Evolutionary conservation across 495 filamentous ascomycete species (phyloP).

Genomic region (Annulohypoxylon moriforme): DNA sequence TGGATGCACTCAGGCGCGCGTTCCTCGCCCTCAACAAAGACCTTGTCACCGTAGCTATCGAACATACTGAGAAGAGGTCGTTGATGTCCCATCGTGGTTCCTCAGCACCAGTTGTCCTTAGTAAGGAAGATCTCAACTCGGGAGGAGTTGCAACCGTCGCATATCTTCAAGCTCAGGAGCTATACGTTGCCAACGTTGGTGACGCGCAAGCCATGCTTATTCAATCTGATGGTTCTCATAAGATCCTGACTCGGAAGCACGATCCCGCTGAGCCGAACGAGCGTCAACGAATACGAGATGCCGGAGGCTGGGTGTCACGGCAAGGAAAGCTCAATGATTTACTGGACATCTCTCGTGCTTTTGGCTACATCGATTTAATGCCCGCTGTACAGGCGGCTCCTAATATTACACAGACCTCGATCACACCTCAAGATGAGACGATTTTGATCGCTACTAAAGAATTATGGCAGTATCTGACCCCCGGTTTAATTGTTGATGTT

Average conservation of each 20-base stretch:
- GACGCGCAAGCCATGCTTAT: slow-evolving; percentile 95
- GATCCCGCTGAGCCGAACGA: slow-evolving; percentile 87
- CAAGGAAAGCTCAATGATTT: slow-evolving; percentile 93
- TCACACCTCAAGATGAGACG: slow-evolving; percentile 93
- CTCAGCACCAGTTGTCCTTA: slow-evolving; percentile 74
- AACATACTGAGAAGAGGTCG: slow-evolving; percentile 78
- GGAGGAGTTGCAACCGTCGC: slow-evolving; percentile 93
- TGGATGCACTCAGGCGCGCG: slow-evolving; percentile 84
- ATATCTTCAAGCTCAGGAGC: slow-evolving; percentile 86
- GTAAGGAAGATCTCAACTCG: slow-evolving; percentile 85
- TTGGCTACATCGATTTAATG: slow-evolving; percentile 93
- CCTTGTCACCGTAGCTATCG: slow-evolving; percentile 85
- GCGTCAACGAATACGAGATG: slow-evolving; percentile 89
- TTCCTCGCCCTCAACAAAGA: slow-evolving; percentile 95
- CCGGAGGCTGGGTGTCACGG: slow-evolving; percentile 93
- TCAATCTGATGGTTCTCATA: slow-evolving; percentile 81
- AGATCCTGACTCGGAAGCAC: slow-evolving; percentile 87
- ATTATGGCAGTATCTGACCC: slow-evolving; percentile 92
- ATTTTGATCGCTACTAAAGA: slow-evolving; percentile 91
- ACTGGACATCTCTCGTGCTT: slow-evolving; percentile 91
- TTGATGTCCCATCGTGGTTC: slow-evolving; percentile 75
- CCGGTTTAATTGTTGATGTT: slow-evolving; percentile 91
- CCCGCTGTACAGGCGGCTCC: slow-evolving; percentile 93
- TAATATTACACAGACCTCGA: slow-evolving; percentile 77
- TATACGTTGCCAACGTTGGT: slow-evolving; percentile 95